A percentile compares a stretch with the other conserved stretches of the same genome.
phyloP scores from a whole-genome alignment of 345 rosid species.

The Eucalyptus microcorys region DNA sequence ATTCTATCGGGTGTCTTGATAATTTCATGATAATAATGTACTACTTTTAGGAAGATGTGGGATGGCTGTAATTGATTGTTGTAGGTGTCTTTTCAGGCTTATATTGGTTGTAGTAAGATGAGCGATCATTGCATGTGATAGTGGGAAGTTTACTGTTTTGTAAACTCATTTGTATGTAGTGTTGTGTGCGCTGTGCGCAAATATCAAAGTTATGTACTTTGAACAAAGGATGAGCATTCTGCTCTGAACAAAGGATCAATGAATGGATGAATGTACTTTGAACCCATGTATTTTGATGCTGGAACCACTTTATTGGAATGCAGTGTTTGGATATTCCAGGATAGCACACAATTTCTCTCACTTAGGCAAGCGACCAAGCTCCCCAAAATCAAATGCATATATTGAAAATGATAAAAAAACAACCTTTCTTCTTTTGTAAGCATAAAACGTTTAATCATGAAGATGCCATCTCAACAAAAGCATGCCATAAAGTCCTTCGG shows the following conservation, averaged over 20 bases:
- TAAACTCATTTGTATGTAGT: not conserved
- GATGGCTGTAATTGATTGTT: not conserved
- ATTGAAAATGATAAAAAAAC: not conserved
- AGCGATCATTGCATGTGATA: not conserved
- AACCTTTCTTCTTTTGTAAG: not conserved
- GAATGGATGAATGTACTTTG: not conserved
- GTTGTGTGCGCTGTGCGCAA: not conserved
- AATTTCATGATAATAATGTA: not conserved
- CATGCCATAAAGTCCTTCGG: conserved; percentile 59
- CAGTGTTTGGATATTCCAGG: not conserved
- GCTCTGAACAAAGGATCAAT: not conserved
- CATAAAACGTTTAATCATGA: not conserved
- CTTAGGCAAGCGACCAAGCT: not conserved
- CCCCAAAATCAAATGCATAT: not conserved
- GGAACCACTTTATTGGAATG: not conserved
- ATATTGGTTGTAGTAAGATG: not conserved
- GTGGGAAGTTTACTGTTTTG: not conserved
- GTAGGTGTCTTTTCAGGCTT: rapidly evolving
- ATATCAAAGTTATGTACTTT: not conserved
- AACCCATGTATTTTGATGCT: not conserved
- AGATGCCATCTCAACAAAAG: not conserved
- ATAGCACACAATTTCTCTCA: not conserved
- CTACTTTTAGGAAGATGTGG: not conserved
- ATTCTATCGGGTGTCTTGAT: not conserved
- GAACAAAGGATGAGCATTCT: not conserved